Conservation (phyloP, 495 filamentous ascomycete genomes). For the Wilcoxina mikolae region DNA sequence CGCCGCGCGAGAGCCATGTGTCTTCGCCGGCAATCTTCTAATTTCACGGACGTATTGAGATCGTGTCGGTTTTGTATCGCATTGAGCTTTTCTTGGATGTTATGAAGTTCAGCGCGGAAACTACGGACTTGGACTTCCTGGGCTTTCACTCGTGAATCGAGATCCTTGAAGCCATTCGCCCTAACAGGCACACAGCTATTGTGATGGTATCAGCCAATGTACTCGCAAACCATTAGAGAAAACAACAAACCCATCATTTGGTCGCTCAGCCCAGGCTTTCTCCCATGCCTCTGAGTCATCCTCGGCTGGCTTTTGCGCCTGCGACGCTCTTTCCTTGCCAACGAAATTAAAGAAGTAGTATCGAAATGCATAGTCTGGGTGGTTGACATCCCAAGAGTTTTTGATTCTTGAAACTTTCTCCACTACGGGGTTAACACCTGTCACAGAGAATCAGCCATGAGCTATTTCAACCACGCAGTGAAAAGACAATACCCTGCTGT, state of each 20-base stretch:
- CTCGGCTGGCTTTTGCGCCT: constrained; percentile 58
- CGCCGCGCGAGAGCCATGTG: constrained; percentile 69
- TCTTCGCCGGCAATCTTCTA: constrained; percentile 63
- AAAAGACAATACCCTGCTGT: constrained; percentile 3
- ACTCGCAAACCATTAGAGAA: not conserved
- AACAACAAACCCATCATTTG: constrained; percentile 60
- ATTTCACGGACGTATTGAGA: constrained; percentile 60
- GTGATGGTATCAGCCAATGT: not conserved
- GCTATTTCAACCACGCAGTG: not conserved
- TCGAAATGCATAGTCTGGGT: constrained; percentile 62
- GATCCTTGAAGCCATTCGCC: constrained; percentile 49
- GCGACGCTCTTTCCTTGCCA: constrained; percentile 58
- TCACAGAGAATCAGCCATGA: constrained; percentile 1
- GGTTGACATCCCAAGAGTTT: constrained; percentile 68
- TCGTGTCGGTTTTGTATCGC: constrained; percentile 69
- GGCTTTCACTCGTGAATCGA: constrained; percentile 61
- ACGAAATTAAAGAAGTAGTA: constrained; percentile 92
- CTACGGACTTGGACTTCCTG: constrained; percentile 58
- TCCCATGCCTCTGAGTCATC: constrained; percentile 87
- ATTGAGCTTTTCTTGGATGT: constrained; percentile 75
- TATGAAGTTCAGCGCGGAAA: constrained; percentile 69
- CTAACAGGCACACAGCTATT: constrained; percentile 31
- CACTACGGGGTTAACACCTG: constrained; percentile 65
- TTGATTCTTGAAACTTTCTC: constrained; percentile 69
- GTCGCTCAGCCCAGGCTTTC: constrained; percentile 72